phyloP scores from a whole-genome alignment of 2,329 filamentous ascomycete species.

The Alternaria novae-zelandiae region DNA sequence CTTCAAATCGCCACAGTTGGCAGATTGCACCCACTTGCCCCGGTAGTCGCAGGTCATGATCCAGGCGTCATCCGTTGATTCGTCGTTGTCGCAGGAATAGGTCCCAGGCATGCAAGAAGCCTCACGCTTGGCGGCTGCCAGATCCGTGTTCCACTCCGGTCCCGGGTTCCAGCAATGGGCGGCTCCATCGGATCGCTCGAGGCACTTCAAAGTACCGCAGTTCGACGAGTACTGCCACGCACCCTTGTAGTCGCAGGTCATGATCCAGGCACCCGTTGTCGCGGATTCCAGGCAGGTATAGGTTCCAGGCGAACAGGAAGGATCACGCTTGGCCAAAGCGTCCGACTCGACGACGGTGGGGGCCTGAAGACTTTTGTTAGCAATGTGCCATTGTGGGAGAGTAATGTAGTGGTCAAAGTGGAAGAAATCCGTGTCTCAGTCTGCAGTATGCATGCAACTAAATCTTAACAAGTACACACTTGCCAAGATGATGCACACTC shows the following conservation, averaged over 20 bases:
- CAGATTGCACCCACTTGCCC: neutral
- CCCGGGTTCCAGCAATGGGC: conserved; percentile 1
- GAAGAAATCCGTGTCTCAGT: neutral
- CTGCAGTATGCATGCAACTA: neutral
- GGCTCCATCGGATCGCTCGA: neutral
- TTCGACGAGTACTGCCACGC: neutral
- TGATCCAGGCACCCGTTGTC: neutral
- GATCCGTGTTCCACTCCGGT: neutral
- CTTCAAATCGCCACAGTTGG: neutral
- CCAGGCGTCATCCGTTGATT: neutral
- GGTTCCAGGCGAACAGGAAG: neutral
- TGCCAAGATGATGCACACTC: neutral
- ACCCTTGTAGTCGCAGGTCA: neutral
- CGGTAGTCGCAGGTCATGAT: neutral
- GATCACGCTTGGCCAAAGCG: neutral
- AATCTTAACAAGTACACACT: neutral
- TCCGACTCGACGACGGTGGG: neutral
- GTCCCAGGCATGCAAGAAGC: neutral
- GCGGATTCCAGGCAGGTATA: neutral
- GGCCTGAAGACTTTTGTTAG: neutral
- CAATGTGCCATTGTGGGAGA: neutral
- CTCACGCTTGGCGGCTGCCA: neutral
- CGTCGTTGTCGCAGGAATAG: neutral
- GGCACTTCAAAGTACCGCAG: neutral
- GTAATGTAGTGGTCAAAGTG: neutral